phyloP scores from a whole-genome alignment of 1,284 basidiomycete genomes.

The Rhodotorula sp. region DNA sequence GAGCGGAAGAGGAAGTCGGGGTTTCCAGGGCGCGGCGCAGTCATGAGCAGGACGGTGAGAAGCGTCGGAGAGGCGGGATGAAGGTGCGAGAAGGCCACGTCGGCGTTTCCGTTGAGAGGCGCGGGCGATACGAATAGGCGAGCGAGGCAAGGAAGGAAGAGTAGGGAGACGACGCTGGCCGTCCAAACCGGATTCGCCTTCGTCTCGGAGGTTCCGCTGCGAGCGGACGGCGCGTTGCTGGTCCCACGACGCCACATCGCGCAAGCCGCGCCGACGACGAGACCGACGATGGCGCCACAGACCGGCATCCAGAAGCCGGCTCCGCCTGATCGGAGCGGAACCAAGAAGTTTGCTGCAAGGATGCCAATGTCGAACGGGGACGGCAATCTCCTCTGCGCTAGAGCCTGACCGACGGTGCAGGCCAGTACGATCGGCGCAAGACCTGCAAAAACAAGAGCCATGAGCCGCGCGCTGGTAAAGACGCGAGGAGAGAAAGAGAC shows the following conservation, averaged over 20 bases:
- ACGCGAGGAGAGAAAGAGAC: background rate
- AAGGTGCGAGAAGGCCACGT: slow-evolving; percentile 17
- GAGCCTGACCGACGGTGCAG: background rate
- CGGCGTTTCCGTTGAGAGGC: background rate
- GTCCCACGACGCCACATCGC: background rate
- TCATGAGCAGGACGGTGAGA: slow-evolving; percentile 37
- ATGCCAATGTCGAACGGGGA: background rate
- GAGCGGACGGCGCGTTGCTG: background rate
- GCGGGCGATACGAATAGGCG: background rate
- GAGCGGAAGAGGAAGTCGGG: slow-evolving; percentile 34
- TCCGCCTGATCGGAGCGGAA: slow-evolving; percentile 2
- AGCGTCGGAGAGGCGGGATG: slow-evolving; percentile 17
- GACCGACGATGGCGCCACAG: background rate
- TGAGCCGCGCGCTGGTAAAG: background rate
- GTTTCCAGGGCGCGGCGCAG: slow-evolving; percentile 33
- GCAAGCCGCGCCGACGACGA: background rate
- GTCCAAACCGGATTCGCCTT: no score
- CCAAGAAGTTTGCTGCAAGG: slow-evolving; percentile 7
- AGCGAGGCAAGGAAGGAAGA: slow-evolving; percentile 19
- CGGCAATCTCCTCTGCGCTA: background rate
- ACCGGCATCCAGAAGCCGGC: slow-evolving; percentile 14
- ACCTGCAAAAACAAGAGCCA: background rate
- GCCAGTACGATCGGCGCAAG: slow-evolving; percentile 17
- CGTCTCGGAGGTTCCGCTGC: no score
- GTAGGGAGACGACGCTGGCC: slow-evolving; percentile 5